Evolutionary conservation across 148 eudicot species (phyloP), one percentile per base, ranked within the genome.

Genomic region (Rhododendron vialii): DNA sequence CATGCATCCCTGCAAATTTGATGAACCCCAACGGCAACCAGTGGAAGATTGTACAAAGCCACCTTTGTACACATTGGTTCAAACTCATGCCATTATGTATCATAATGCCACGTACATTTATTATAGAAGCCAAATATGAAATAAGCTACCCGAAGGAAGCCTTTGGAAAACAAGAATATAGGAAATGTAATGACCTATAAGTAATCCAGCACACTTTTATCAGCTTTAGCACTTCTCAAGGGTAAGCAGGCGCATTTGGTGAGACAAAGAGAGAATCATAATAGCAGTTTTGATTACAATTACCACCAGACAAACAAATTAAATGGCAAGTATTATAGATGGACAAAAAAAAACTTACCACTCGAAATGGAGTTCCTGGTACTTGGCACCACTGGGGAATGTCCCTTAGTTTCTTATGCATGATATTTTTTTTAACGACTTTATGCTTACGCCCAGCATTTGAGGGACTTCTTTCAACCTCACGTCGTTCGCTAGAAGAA

Each of bases 321-420:
- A 59, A 38, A 84, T 50, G 57, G 79, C 8, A 55, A 74, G 13
- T 83, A 38, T 1, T 26, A 63, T 24, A 12, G 81, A 78, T 41
- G 48, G 22, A 45, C 43, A 74, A 77, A 78, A 50, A 59, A 61
- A 13, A 83, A 71, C 75, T 88, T 94, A 96, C 99, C 98, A 96
- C 99, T 82, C 95, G 94, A 84, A 95, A 96, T 77, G 98, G 93
- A 41, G 98, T 93, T 89, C 98, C 98, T 55, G 95, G 90, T 86
- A 96, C 89, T 85, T 88, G 78, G 89, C 99, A 96, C 98, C 98
- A 95, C 51, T 84, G 80, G 51, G 96, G 96, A 65, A 90, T 88
- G 84, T 93, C 93, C 88, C 88, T 87, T 57, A 80, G 84, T 87
- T 91, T 93, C 84, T 84, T 73, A 87, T 84, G 88, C 80, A 51